Evolutionary conservation across 23 red algal species (phyloP).

Genomic region (Gracilaria domingensis): DNA sequence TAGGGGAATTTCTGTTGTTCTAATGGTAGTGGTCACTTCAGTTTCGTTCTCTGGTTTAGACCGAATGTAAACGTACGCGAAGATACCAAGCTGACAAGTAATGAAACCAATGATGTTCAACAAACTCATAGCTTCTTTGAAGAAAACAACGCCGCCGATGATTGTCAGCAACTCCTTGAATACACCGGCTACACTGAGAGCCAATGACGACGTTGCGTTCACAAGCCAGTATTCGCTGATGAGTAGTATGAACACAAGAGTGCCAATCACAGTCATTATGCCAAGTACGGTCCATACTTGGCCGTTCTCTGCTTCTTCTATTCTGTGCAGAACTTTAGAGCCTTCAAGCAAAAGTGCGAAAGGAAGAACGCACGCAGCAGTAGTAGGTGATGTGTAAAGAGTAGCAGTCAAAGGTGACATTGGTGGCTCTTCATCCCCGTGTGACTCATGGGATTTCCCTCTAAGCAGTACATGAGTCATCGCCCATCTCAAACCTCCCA

Average conservation of each 20-base stretch:
- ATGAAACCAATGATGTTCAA: constrained; percentile 86
- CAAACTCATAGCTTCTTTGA: constrained; percentile 68
- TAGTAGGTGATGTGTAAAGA: constrained; percentile 87
- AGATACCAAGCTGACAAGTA: constrained; percentile 86
- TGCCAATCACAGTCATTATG: constrained; percentile 72
- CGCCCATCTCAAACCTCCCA: constrained; percentile 91
- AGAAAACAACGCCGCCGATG: constrained; percentile 77
- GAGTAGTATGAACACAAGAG: constrained; percentile 90
- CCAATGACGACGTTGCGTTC: constrained; percentile 84
- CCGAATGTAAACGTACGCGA: constrained; percentile 66
- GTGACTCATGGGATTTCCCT: background rate
- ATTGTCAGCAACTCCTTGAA: constrained; percentile 98
- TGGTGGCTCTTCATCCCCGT: background rate
- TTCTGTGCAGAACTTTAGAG: constrained; percentile 19
- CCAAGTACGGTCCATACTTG: constrained; percentile 54
- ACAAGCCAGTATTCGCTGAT: constrained; percentile 95
- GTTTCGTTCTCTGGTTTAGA: constrained; percentile 32
- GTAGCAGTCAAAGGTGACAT: constrained; percentile 79
- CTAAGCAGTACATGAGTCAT: constrained; percentile 87
- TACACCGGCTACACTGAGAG: constrained; percentile 91
- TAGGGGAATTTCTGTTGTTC: constrained; percentile 28
- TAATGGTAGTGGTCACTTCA: background rate
- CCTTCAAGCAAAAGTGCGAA: constrained; percentile 81
- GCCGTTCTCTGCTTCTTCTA: constrained; percentile 19
- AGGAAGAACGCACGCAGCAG: constrained; percentile 85